Evolutionary conservation across 106 monocot species (phyloP), one percentile per base, ranked within the genome.

Genomic region (Phalaenopsis equestris): DNA sequence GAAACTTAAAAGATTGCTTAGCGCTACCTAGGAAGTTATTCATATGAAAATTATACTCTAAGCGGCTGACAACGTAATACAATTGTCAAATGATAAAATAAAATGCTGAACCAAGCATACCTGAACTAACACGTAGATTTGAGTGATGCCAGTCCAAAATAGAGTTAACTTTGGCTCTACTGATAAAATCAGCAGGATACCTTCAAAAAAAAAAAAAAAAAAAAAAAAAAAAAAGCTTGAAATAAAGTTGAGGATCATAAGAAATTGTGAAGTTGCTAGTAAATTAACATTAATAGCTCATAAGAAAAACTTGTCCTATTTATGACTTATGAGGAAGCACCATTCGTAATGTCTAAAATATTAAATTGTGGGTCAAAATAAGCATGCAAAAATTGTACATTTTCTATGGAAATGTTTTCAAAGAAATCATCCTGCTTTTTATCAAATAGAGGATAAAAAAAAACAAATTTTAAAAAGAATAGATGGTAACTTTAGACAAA

Each of bases 61-160:
- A 45, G 45, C 3, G 19, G 19, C 19, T 45, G 19, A 17, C 45
- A 18, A 74, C 5, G 41, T 74, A 45, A 74, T 42, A 45, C 7
- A 70, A 70, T 30, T 70, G 11, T 11, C 2, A 39, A 74, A 74
- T 74, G 41, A 36, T 18, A 74, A 74, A 10, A 45, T 74, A 19
- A 42, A 42, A 45, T 9, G 2, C 41, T 19, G 21, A 47, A 85
- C 38, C 12, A 47, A 81, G 77, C 57, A 84, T 18, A 99, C 99
- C 84, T 92, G 88, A 39, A 81, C 90, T 95, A 75, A 58, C 86
- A 42, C 99, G 92, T 55, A 99, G 78, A 82, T 95, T 99, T 17
- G 88, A 84, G 84, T 99, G 99, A 88, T 99, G 99, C 99, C 99
- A 99, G 85, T 99, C 99, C 86, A 99, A 85, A 58, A 99, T 79